Conservation (phyloP, 192 early-diverging fungal genomes). For the Entophlyctis helioformis region DNA sequence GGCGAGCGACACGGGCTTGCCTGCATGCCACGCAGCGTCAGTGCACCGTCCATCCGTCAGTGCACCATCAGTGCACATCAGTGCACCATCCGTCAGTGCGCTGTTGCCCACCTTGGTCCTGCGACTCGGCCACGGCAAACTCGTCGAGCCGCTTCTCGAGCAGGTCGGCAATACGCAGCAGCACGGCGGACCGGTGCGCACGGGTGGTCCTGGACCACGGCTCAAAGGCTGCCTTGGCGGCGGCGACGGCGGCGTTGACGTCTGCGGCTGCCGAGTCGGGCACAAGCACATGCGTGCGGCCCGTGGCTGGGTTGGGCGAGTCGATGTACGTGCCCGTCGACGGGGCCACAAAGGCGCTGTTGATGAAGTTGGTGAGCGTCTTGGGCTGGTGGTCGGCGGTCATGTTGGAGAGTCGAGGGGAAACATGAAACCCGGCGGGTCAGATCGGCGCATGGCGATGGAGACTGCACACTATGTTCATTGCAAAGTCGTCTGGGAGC, state of each 20-base stretch:
- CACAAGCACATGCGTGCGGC: constrained; percentile 42
- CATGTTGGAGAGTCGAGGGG: too few relatives aligned
- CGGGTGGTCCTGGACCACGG: constrained; percentile 43
- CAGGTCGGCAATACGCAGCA: constrained; percentile 51
- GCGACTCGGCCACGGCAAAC: constrained; percentile 55
- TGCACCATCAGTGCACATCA: too few relatives aligned
- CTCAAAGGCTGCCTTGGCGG: constrained; percentile 54
- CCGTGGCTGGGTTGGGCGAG: constrained; percentile 59
- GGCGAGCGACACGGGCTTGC: constrained; percentile 29
- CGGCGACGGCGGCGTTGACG: constrained; percentile 6
- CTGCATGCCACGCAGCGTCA: too few relatives aligned
- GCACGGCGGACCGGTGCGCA: constrained; percentile 27
- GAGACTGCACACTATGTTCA: too few relatives aligned
- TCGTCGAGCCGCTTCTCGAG: constrained; percentile 41
- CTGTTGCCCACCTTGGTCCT: too few relatives aligned
- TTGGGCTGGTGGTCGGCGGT: too few relatives aligned
- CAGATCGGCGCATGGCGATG: too few relatives aligned
- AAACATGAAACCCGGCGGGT: too few relatives aligned
- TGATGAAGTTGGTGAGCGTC: constrained; percentile 60
- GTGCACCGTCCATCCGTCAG: too few relatives aligned
- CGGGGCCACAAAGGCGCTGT: constrained; percentile 51
- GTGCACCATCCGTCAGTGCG: too few relatives aligned
- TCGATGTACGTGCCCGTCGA: constrained; percentile 35
- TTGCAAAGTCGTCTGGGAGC: too few relatives aligned
- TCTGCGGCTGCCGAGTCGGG: constrained; percentile 35